phyloP scores from a whole-genome alignment of 192 early-diverging fungal genomes.

The Thamnidium elegans region DNA sequence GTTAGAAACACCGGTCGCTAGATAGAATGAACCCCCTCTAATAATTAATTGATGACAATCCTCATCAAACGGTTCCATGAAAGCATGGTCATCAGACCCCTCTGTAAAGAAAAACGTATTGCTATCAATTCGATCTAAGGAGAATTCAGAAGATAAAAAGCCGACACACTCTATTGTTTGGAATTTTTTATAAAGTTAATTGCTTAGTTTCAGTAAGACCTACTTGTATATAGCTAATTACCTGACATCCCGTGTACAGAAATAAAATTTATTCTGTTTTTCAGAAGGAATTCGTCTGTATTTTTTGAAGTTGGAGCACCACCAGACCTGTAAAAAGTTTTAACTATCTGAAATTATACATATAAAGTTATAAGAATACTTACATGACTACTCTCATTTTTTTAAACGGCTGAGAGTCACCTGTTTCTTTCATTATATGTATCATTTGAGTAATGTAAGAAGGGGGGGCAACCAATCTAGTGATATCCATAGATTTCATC shows the following conservation, averaged over 20 bases:
- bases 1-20: constrained; percentile 7
- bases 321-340: too few species aligned
- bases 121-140: neutral
- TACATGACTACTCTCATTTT: neutral
- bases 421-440: neutral
- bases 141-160: neutral
- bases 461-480: neutral
- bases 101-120: neutral
- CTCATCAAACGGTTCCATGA: neutral
- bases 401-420: neutral
- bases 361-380: neutral
- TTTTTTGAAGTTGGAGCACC: too few species aligned
- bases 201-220: too few species aligned
- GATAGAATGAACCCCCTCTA: neutral
- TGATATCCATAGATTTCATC: neutral
- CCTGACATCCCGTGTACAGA: too few species aligned
- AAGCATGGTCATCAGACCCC: neutral
- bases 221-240: too few species aligned
- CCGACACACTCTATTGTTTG: neutral
- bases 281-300: too few species aligned
- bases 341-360: neutral
- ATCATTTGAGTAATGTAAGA: neutral
- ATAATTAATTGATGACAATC: constrained; percentile 6
- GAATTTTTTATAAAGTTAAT: too few species aligned
- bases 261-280: too few species aligned